A percentile compares a stretch with the other conserved stretches of the same genome.
Evolutionary conservation across 2,329 filamentous ascomycete species (phyloP).

Genomic region (Septoria linicola): DNA sequence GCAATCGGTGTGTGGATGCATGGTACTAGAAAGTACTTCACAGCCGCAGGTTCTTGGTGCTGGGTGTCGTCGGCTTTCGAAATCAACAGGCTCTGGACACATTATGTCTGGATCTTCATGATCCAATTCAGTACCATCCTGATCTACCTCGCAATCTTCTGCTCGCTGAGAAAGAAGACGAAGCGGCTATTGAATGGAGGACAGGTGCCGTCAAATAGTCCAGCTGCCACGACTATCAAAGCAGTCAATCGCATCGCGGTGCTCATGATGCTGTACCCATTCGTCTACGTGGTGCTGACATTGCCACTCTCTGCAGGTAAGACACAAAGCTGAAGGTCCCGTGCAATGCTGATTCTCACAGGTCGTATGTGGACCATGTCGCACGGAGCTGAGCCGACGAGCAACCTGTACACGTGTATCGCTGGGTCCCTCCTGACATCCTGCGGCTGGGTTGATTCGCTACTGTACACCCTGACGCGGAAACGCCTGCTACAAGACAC

Average conservation of each 20-base stretch:
- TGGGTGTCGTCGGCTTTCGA: conserved; percentile 61
- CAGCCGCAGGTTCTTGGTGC: conserved; percentile 64
- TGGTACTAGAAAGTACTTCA: conserved; percentile 50
- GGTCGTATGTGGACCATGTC: conserved; percentile 65
- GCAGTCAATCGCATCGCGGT: conserved; percentile 46
- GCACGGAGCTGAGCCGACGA: conserved; percentile 39
- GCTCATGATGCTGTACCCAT: conserved; percentile 65
- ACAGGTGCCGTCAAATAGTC: conserved; percentile 13
- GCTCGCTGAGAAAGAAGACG: conserved; percentile 34
- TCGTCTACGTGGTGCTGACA: conserved; percentile 69
- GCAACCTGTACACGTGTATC: conserved; percentile 49
- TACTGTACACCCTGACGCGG: conserved; percentile 59
- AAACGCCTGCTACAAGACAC: conserved; percentile 52
- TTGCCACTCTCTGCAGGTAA: conserved; percentile 58
- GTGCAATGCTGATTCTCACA: neutral
- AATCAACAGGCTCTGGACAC: conserved; percentile 49
- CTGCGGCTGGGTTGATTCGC: conserved; percentile 59
- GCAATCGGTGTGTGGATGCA: conserved; percentile 52
- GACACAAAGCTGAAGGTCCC: too few relatives aligned
- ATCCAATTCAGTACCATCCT: conserved; percentile 54
- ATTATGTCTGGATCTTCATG: conserved; percentile 66
- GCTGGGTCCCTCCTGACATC: conserved; percentile 58
- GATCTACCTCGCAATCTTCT: conserved; percentile 47
- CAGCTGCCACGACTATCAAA: conserved; percentile 30
- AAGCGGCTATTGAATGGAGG: conserved; percentile 23